Base-by-base conservation (phyloP, 352 stramenopile genomes). In the Globisporangium echinulatum region DNA sequence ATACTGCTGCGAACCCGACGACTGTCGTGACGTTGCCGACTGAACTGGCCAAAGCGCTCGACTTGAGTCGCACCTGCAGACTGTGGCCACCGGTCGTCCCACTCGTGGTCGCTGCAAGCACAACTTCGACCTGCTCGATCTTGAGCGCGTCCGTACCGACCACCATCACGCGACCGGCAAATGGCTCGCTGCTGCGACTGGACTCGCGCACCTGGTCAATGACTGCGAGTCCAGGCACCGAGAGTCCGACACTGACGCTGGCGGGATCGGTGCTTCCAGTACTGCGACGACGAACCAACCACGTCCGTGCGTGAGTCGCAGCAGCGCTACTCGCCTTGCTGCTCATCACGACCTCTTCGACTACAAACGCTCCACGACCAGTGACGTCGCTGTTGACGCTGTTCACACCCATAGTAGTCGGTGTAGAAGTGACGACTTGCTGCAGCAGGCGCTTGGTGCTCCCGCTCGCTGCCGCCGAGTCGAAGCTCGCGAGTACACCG, bases 91-190 rank as follows among this genome's bases (percentile, higher is more conserved):
- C 52, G 19, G 39, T 14, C 39, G 17, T 10, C 19, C 37, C 38
- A 6, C 38, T 49, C 1, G 52, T 37, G 3, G 43, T 14, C 11
- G 11, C 43, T 17, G 11, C 43, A 19, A 25, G 19, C 19, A 57
- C 39, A 11, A 57, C 52, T 17, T 57, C 52, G n/a, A 57, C 38
- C 11, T 49, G 52, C 7, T 56, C 52, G 38, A 49, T n/a, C 10
- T 17, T n/a, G 8, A 17, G n/a, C 5, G n/a, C 52, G 17, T 56
- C 17, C n/a, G 38, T 39, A 0, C 39, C 52, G 38, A 57, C 37
- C 10, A 57, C 39, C 52, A 37, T 49, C 38, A 49, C 11, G 9
- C 52, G 52, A 15, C 52, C 52, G 7, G 39, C 39, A 19, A 40
- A 57, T 4, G n/a, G 2, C 11, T 57, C 52, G 10, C 39, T 8